Evolutionary conservation across 805 yeast species (phyloP), one percentile per base, ranked within the genome.

Genomic region (Dipodascus geniculatus): DNA sequence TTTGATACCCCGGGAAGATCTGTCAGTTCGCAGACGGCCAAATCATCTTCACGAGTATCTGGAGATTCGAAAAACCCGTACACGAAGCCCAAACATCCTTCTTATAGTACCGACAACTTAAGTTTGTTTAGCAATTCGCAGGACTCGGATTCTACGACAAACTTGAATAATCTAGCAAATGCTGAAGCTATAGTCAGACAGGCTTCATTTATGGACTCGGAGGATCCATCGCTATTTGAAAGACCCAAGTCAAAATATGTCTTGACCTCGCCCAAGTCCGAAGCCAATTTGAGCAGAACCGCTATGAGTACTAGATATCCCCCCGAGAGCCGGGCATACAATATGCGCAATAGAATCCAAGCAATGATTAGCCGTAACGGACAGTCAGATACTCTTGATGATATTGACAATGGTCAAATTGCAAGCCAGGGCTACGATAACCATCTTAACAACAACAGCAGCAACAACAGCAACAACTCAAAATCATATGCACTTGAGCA

Each of bases 181-280:
- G 44, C 44, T 38, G 44, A 38, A 16, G 44, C 44, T 38, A 38
- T 38, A 6, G 44, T 38, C 20, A 38, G 44, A 38, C 44, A 38
- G 14, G 44, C 44, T n/a, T 38, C 44, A 4, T 38, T 38, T n/a
- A 38, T 38, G 44, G 19, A 38, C 14, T 38, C 44, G 20, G 44
- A 38, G 20, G 44, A 38, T 38, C 44, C 44, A 6, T 38, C 44
- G 6, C 19, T n/a, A 38, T 38, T 11, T 17, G 44, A 38, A 16
- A 9, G 44, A 38, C 44, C 44, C 17, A 38, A 38, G 14, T 17
- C 17, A 17, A 38, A 38, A 17, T 38, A 38, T n/a, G 44, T 38
- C 14, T 17, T 38, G 20, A 38, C 44, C 6, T 38, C 44, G 8
- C 44, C 44, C 20, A 38, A 38, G 19, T 38, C 44, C 4, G 44